Conservation (phyloP, 2,329 filamentous ascomycete genomes). For the Arachnomyces sp. region DNA sequence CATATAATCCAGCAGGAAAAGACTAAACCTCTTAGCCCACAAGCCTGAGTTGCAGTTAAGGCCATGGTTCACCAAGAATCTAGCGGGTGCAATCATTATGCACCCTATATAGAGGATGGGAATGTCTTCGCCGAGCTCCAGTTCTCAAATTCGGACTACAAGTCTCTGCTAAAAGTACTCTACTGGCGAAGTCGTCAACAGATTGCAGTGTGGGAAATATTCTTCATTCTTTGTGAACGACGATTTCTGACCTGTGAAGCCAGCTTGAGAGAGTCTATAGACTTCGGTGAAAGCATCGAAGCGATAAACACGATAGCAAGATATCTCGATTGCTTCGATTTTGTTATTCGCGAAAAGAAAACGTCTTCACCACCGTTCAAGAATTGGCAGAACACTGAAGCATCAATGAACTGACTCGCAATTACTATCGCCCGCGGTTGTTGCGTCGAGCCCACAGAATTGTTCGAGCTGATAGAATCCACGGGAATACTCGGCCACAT, state of each 20-base stretch:
- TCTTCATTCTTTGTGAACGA: constrained; percentile 2
- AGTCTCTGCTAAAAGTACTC: constrained; percentile 5
- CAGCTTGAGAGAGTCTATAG: background rate
- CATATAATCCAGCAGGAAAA: too few relatives aligned
- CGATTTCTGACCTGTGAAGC: background rate
- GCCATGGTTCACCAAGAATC: too few relatives aligned
- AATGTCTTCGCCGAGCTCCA: constrained; percentile 14
- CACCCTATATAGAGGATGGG: constrained; percentile 1
- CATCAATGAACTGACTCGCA: constrained; percentile 1
- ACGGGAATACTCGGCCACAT: background rate
- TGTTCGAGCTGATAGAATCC: background rate
- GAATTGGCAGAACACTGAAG: too few relatives aligned
- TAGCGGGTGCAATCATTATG: too few relatives aligned
- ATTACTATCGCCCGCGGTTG: constrained; percentile 1
- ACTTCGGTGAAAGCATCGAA: too few relatives aligned
- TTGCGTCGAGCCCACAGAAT: background rate
- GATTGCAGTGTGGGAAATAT: constrained; percentile 1
- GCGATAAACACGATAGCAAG: too few relatives aligned
- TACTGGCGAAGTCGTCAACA: constrained; percentile 1
- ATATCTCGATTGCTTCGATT: too few relatives aligned
- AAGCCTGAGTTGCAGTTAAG: too few relatives aligned
- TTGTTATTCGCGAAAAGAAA: too few relatives aligned
- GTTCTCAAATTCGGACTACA: constrained; percentile 12
- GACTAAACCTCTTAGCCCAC: too few relatives aligned
- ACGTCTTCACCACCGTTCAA: too few relatives aligned